phyloP scores from a whole-genome alignment of 2,329 filamentous ascomycete species.

The Endothia cerciana region DNA sequence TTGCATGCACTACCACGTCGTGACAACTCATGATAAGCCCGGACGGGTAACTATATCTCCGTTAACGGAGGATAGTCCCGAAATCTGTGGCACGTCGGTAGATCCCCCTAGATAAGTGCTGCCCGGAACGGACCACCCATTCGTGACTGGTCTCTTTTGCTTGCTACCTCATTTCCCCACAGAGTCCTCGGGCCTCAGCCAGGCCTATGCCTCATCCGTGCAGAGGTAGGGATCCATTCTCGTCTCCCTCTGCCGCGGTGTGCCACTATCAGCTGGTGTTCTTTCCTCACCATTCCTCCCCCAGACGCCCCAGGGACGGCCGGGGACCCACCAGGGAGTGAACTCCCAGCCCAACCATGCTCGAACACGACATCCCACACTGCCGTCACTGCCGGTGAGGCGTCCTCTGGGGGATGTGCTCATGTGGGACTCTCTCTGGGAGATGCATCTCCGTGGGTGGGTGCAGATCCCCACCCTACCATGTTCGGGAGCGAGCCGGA shows the following conservation, averaged over 20 bases:
- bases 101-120: constrained; percentile 6
- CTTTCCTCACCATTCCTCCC: neutral
- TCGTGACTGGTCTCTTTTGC: constrained; percentile 7
- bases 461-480: neutral
- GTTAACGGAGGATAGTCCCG: constrained; percentile 18
- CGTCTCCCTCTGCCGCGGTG: neutral
- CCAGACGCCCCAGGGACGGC: neutral
- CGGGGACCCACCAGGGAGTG: constrained; percentile 4
- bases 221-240: neutral
- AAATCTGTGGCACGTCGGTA: constrained; percentile 12
- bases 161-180: constrained; percentile 1
- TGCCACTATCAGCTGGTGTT: neutral
- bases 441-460: neutral
- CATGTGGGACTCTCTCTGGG: constrained; percentile 4
- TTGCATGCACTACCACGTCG: constrained; percentile 19
- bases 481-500: neutral
- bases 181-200: neutral
- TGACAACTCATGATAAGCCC: constrained; percentile 20
- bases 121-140: neutral
- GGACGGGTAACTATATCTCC: constrained; percentile 17
- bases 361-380: constrained; percentile 17
- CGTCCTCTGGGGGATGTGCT: neutral
- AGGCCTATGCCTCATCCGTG: neutral
- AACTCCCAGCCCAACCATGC: constrained; percentile 15
- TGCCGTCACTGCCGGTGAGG: constrained; percentile 12